phyloP scores from a whole-genome alignment of 805 yeast genomes.

The Barnettozyma siamensis region DNA sequence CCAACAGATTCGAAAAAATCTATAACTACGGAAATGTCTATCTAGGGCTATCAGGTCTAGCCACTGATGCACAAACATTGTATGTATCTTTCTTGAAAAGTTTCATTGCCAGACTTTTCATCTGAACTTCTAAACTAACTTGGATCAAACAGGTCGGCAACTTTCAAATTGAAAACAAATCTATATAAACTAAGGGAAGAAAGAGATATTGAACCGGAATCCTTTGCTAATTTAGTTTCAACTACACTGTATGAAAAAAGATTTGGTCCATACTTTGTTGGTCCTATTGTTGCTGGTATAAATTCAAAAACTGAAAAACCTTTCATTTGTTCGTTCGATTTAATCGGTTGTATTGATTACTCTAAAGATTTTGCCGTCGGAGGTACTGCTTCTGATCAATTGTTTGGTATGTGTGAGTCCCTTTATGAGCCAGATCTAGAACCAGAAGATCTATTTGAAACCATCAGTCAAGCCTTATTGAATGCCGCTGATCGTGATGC shows the following conservation, averaged over 20 bases:
- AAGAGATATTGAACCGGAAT: conserved; percentile 85
- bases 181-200: conserved; percentile 88
- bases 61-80: conserved; percentile 82
- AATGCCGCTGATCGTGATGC: conserved; percentile 98
- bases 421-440: conserved; percentile 90
- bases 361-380: conserved; percentile 92
- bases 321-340: conserved; percentile 90
- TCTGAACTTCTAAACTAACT: conserved; percentile 8
- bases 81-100: neutral
- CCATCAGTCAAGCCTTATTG: conserved; percentile 87
- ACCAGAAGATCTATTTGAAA: conserved; percentile 93
- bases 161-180: conserved; percentile 79
- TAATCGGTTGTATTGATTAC: conserved; percentile 93
- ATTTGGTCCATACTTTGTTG: conserved; percentile 94
- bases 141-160: conserved; percentile 39
- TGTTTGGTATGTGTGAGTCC: conserved; percentile 98
- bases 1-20: conserved; percentile 90
- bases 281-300: conserved; percentile 95
- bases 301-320: conserved; percentile 79
- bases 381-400: conserved; percentile 96
- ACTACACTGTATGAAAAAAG: conserved; percentile 85
- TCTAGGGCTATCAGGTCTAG: conserved; percentile 91
- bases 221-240: conserved; percentile 88
- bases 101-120: no score
- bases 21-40: conserved; percentile 82